Percentiles rank a stretch among this genome's conserved stretches.
Evolutionary conservation across 306 rosid species (phyloP).

Genomic region (Castanospermum australe): DNA sequence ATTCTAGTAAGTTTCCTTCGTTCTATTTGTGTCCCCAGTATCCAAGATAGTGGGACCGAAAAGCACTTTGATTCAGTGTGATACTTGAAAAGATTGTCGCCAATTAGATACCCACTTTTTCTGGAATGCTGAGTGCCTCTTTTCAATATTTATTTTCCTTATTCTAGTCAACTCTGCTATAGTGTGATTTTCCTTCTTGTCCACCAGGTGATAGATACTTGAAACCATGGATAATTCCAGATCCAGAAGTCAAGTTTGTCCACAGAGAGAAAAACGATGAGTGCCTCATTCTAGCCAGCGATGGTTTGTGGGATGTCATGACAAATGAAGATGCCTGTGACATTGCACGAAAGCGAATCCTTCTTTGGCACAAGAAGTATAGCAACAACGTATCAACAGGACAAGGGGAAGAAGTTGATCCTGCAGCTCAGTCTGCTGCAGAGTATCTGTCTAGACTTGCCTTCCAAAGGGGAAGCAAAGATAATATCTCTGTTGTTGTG

Average conservation of each 20-base stretch:
- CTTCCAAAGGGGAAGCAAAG: constrained; percentile 75
- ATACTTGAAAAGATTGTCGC: too few relatives aligned
- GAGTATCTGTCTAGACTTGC: constrained; percentile 78
- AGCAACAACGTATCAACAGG: constrained; percentile 22
- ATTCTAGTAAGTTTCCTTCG: neutral
- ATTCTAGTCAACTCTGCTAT: neutral
- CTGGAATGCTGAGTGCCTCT: neutral
- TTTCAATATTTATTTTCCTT: neutral
- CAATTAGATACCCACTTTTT: neutral
- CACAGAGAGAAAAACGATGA: constrained; percentile 61
- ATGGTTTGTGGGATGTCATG: constrained; percentile 84
- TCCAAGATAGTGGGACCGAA: neutral
- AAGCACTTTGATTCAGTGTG: neutral
- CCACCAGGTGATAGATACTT: constrained; percentile 68
- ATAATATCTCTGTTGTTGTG: constrained; percentile 74
- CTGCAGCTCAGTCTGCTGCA: constrained; percentile 79
- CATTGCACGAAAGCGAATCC: constrained; percentile 65
- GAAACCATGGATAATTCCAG: constrained; percentile 78
- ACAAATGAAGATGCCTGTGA: constrained; percentile 78
- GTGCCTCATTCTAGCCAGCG: constrained; percentile 75
- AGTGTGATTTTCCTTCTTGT: neutral
- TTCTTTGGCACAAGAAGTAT: constrained; percentile 75
- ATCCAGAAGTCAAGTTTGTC: constrained; percentile 60
- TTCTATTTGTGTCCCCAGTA: neutral
- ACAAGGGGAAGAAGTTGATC: constrained; percentile 46